phyloP scores from a whole-genome alignment of 164 flowering plant species.

The Nymphaea thermarum region DNA sequence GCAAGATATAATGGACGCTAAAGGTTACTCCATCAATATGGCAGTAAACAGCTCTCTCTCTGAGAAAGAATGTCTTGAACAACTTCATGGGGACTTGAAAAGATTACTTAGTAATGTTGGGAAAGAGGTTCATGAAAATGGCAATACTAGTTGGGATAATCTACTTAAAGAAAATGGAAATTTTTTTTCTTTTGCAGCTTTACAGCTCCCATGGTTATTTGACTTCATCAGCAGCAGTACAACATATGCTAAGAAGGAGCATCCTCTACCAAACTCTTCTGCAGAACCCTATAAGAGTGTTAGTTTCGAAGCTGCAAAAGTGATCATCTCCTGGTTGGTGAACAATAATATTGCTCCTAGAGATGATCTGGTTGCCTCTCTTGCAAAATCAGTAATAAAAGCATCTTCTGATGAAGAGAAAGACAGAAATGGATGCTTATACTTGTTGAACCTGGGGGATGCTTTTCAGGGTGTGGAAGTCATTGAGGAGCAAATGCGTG shows the following conservation, averaged over 20 bases:
- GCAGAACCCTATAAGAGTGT: slow-evolving; percentile 31
- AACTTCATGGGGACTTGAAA: slow-evolving; percentile 14
- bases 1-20: slow-evolving; percentile 17
- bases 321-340: slow-evolving; percentile 78
- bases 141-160: slow-evolving; percentile 39
- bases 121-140: slow-evolving; percentile 31
- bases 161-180: slow-evolving; percentile 58
- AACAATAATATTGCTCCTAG: slow-evolving; percentile 69
- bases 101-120: slow-evolving; percentile 34
- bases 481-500: slow-evolving; percentile 69
- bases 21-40: slow-evolving; percentile 20
- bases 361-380: slow-evolving; percentile 61
- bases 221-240: slow-evolving; percentile 40
- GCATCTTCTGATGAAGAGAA: slow-evolving; percentile 66
- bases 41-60: slow-evolving; percentile 7
- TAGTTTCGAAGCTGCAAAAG: slow-evolving; percentile 42
- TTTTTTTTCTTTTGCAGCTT: slow-evolving; percentile 52
- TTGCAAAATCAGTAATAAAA: slow-evolving; percentile 63
- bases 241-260: slow-evolving; percentile 23
- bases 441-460: slow-evolving; percentile 78
- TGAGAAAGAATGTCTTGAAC: slow-evolving; percentile 4
- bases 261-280: slow-evolving; percentile 3
- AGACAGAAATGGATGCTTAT: slow-evolving; percentile 59
- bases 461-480: slow-evolving; percentile 78
- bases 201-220: slow-evolving; percentile 83